These are phyloP conservation scores for Alternaria tenuissima DNA, from an alignment of 2,329 filamentous ascomycete genomes.

Conservation along the genomic window DNA sequence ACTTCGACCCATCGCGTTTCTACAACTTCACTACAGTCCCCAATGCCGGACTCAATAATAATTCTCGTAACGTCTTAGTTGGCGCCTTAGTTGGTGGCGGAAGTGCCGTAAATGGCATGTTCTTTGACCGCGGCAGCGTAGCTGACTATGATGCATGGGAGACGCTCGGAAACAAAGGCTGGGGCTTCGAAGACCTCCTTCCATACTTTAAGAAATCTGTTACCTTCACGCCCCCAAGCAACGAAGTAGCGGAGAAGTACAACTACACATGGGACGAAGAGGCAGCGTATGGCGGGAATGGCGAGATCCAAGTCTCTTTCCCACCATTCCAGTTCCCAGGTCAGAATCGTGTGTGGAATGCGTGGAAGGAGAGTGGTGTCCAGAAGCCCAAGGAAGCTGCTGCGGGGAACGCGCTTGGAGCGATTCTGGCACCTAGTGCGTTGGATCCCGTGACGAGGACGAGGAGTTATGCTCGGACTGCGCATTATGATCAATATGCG, in stretches of 20 bases:
- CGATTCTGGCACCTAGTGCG: conserved; percentile 15
- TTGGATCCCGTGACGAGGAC: conserved; percentile 19
- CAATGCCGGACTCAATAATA: conserved; percentile 19
- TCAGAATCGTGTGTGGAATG: conserved; percentile 13
- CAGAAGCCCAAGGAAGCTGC: conserved; percentile 20
- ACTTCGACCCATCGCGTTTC: conserved; percentile 6
- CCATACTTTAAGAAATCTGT: conserved; percentile 31
- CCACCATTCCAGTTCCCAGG: conserved; percentile 19
- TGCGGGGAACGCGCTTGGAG: conserved; percentile 15
- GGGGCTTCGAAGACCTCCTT: conserved; percentile 25
- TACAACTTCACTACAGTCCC: conserved; percentile 23
- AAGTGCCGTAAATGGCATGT: conserved; percentile 44
- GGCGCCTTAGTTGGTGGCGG: conserved; percentile 43
- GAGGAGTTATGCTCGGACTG: conserved; percentile 40
- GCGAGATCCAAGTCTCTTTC: not conserved
- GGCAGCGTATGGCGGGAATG: not conserved
- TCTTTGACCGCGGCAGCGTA: conserved; percentile 39
- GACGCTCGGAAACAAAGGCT: conserved; percentile 62
- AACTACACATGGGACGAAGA: not conserved
- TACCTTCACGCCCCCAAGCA: conserved; percentile 8
- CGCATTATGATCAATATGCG: conserved; percentile 39
- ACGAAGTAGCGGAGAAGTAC: not conserved
- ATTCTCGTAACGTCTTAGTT: conserved; percentile 13
- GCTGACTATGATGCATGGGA: conserved; percentile 62
- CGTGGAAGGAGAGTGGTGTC: conserved; percentile 16